Evolutionary conservation across 228 moss, liverwort and hornwort species (phyloP), one percentile per base, ranked within the genome.

Genomic region (Sphagnum magellanicum): DNA sequence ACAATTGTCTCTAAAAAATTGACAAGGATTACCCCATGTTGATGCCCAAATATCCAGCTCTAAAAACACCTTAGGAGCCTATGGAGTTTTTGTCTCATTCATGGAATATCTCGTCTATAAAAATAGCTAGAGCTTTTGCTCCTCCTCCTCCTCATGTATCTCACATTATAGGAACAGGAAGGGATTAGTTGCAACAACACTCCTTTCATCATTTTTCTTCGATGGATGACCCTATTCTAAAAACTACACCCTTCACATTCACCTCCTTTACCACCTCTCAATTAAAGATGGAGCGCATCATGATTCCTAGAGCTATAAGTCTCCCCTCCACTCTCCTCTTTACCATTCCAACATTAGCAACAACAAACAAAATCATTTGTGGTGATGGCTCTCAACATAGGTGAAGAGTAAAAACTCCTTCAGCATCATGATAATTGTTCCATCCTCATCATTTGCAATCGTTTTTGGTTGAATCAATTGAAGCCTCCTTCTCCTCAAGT

Each of bases 61-160:
- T 86, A 61, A 86, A 84, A 68, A 89, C 87, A 32, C 87, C 87
- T 46, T 71, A 81, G 63, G 81, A 89, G 65, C 87, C 89, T 3
- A 89, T 89, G 89, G 87, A 89, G 78, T 89, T 89, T 70, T 76
- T 89, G 4, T 81, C 89, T 12, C 71, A 84, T 32, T 89, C 89
- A 5, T 89, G 89, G 89, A 89, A 84, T 70, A 87, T 87, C 17
- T 84, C 81, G 32, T 83, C 84, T 52, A 79, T 87, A 15, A 84
- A 89, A 52, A 78, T 89, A 5, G 81, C 80, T 32, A 2, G 32
- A 32, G 3, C 3, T 32, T 32, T 32, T 32, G 1, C 3, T 32
- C 1, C 3, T 32, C 32, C 0, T 32, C 32, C 3, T 32, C 32
- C 3, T 32, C 32, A 0, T 32, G 3, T 32, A 32, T 32, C 0